phyloP scores from a whole-genome alignment of 192 early-diverging fungal species.

The Phlyctochytrium planicorne region DNA sequence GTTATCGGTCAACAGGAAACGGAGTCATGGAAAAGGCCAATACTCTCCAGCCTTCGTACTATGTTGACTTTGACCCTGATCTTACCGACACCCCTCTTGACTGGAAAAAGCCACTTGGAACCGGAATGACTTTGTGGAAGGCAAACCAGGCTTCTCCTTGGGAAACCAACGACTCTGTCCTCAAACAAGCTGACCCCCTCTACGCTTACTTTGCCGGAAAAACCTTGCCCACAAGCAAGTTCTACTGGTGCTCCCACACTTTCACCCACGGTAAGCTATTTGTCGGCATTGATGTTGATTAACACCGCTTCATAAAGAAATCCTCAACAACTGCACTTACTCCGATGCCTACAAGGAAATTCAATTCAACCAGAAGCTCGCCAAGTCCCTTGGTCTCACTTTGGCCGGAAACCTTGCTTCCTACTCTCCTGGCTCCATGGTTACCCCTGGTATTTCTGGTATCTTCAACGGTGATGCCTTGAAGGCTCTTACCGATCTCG shows the following conservation, averaged over 20 bases:
- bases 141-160: neutral
- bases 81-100: constrained; percentile 14
- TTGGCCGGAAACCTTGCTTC: constrained; percentile 11
- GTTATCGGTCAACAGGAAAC: constrained; percentile 21
- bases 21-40: constrained; percentile 27
- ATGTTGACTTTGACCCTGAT: constrained; percentile 23
- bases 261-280: constrained; percentile 34
- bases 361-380: constrained; percentile 40
- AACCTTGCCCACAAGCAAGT: constrained; percentile 18
- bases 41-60: constrained; percentile 4
- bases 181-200: constrained; percentile 2
- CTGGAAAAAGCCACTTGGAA: constrained; percentile 40
- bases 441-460: constrained; percentile 46
- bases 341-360: constrained; percentile 39
- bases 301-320: neutral
- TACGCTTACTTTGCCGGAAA: constrained; percentile 6
- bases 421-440: constrained; percentile 34
- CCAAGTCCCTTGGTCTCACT: neutral
- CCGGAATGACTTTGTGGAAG: constrained; percentile 42
- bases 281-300: neutral
- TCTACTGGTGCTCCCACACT: constrained; percentile 43
- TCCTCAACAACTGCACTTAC: constrained; percentile 29
- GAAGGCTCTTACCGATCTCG: constrained; percentile 32
- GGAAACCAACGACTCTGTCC: neutral
- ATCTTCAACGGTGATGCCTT: constrained; percentile 47